These are phyloP conservation scores for Trichosporon coremiiforme DNA, from an alignment of 1,284 basidiomycete species.

Conservation along the genomic window DNA sequence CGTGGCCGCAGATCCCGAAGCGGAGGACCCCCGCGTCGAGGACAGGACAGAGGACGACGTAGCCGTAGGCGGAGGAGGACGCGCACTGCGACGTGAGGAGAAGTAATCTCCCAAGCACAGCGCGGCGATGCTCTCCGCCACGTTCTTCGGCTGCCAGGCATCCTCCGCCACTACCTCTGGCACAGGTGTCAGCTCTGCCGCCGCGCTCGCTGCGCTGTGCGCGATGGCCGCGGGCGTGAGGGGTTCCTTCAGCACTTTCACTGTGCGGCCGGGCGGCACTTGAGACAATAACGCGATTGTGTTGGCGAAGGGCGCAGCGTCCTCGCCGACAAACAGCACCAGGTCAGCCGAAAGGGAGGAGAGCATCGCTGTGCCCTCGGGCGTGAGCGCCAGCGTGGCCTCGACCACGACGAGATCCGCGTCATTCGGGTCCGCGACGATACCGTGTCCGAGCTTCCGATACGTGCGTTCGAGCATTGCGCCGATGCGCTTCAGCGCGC, in stretches of 20 bases:
- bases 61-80: background rate
- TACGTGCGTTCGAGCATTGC: conserved; percentile 41
- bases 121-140: conserved; percentile 47
- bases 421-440: conserved; percentile 21
- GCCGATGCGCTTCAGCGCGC: conserved; percentile 32
- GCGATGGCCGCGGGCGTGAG: background rate
- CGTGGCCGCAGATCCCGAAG: background rate
- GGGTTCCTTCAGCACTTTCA: background rate
- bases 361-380: background rate
- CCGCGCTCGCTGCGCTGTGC: background rate
- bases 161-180: background rate
- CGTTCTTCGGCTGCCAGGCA: background rate
- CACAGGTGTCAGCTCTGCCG: background rate
- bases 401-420: background rate
- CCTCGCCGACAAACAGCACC: background rate
- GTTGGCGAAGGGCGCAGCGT: background rate
- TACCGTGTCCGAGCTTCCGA: conserved; percentile 39
- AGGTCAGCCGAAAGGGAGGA: background rate
- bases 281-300: background rate
- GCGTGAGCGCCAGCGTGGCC: background rate
- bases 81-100: conserved; percentile 31
- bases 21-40: background rate
- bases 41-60: background rate
- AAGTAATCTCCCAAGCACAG: conserved; percentile 50
- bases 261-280: too few relatives aligned